A percentile compares a stretch with the other conserved stretches of the same genome.
Evolutionary conservation across 1,284 basidiomycete genomes (phyloP).

Genomic region (Naganishia albida): DNA sequence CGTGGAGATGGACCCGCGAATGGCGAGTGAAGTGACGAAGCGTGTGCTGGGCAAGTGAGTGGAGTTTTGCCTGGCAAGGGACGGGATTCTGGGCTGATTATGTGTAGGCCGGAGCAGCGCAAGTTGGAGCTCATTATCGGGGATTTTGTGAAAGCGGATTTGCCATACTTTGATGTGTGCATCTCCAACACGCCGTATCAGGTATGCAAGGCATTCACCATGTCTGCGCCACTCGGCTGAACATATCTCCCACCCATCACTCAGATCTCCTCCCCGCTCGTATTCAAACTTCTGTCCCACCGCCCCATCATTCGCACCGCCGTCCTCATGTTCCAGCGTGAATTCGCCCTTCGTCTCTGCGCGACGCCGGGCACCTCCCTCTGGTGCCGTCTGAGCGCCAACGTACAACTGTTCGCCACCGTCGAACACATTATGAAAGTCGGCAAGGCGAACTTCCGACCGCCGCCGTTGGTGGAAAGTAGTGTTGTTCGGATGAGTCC

Average conservation of each 20-base stretch:
- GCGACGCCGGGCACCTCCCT: slow-evolving; percentile 80
- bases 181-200: slow-evolving; percentile 99
- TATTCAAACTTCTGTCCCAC: slow-evolving; percentile 95
- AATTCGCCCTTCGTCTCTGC: slow-evolving; percentile 90
- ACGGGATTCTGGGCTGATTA: not conserved
- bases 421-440: slow-evolving; percentile 98
- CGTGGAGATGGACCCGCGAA: slow-evolving; percentile 97
- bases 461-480: slow-evolving; percentile 91
- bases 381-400: slow-evolving; percentile 94
- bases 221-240: not conserved
- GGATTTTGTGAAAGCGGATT: slow-evolving; percentile 93
- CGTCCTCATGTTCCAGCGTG: slow-evolving; percentile 99
- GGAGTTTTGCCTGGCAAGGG: slow-evolving; percentile 4
- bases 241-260: not conserved
- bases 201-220: slow-evolving; percentile 45
- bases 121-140: slow-evolving; percentile 94
- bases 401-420: slow-evolving; percentile 93
- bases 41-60: slow-evolving; percentile 97
- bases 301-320: slow-evolving; percentile 90
- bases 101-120: slow-evolving; percentile 80
- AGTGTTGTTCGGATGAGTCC: slow-evolving; percentile 90
- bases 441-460: slow-evolving; percentile 92
- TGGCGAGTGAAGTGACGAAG: slow-evolving; percentile 97
- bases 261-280: slow-evolving; percentile 90
- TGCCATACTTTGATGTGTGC: slow-evolving; percentile 98